These are phyloP conservation scores for Trichoderma asperelloides DNA, from an alignment of 495 filamentous ascomycete genomes.

Conservation along the genomic window DNA sequence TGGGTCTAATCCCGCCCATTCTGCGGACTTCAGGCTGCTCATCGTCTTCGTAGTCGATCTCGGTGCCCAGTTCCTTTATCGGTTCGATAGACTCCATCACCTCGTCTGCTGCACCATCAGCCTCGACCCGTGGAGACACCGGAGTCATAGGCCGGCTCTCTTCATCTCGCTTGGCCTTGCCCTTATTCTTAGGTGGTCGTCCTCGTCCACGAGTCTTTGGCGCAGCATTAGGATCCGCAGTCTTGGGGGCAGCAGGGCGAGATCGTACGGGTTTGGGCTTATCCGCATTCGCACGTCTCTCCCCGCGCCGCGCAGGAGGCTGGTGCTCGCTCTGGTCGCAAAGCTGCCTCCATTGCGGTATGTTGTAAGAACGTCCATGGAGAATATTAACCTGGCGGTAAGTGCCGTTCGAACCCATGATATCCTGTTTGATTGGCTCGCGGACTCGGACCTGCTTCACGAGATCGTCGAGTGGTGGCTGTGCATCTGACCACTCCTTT, in stretches of 20 bases:
- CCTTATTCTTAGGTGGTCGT: constrained; percentile 33
- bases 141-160: constrained; percentile 47
- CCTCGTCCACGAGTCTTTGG: constrained; percentile 14
- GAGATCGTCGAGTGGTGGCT: constrained; percentile 69
- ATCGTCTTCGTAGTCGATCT: constrained; percentile 38
- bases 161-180: constrained; percentile 22
- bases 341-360: constrained; percentile 88
- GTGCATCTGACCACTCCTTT: constrained; percentile 79
- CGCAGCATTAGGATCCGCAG: constrained; percentile 15
- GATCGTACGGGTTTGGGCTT: constrained; percentile 35
- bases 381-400: constrained; percentile 95
- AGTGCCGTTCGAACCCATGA: constrained; percentile 84
- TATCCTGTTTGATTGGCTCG: constrained; percentile 96
- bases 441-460: constrained; percentile 88
- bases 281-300: constrained; percentile 70
- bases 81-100: constrained; percentile 35
- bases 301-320: constrained; percentile 86
- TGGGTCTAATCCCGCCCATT: constrained; percentile 30
- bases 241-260: constrained; percentile 21
- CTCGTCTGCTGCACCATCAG: constrained; percentile 27
- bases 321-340: constrained; percentile 92
- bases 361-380: constrained; percentile 88
- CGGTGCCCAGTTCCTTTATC: constrained; percentile 29
- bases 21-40: constrained; percentile 26
- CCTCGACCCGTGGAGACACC: constrained; percentile 39